These are phyloP conservation scores for Solanum arcanum DNA, from an alignment of 257 asterid species.

Conservation along the genomic window DNA sequence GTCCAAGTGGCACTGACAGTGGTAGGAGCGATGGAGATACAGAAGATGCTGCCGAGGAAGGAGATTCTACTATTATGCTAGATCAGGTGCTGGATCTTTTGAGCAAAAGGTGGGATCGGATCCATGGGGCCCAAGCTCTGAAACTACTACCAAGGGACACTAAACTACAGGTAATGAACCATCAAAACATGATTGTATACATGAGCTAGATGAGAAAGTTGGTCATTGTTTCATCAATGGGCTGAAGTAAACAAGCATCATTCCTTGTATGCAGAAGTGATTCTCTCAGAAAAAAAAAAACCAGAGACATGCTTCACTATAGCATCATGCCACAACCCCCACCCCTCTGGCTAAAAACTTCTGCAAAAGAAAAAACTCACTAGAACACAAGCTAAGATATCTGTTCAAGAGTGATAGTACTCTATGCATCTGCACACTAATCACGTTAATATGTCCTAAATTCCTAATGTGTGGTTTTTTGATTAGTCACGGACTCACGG, in stretches of 20 bases:
- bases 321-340: not conserved
- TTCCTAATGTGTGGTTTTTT: not conserved
- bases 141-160: conserved; percentile 86
- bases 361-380: not conserved
- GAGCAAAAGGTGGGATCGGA: conserved; percentile 90
- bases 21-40: conserved; percentile 88
- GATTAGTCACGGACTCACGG: not conserved
- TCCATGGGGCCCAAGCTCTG: conserved; percentile 93
- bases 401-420: not conserved
- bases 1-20: conserved; percentile 80
- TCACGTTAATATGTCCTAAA: not conserved
- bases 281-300: not conserved
- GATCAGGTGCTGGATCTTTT: conserved; percentile 89
- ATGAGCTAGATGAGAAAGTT: not conserved
- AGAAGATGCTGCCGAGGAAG: conserved; percentile 65
- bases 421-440: not conserved
- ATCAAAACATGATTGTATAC: not conserved
- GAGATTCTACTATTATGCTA: conserved; percentile 63
- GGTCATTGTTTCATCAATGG: not conserved
- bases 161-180: conserved; percentile 56
- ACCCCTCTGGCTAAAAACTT: not conserved
- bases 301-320: not conserved
- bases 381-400: not conserved
- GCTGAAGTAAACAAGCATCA: not conserved
- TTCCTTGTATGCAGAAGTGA: not conserved